Conservation (phyloP, 208 protist species). For the Phytomonas francai region DNA sequence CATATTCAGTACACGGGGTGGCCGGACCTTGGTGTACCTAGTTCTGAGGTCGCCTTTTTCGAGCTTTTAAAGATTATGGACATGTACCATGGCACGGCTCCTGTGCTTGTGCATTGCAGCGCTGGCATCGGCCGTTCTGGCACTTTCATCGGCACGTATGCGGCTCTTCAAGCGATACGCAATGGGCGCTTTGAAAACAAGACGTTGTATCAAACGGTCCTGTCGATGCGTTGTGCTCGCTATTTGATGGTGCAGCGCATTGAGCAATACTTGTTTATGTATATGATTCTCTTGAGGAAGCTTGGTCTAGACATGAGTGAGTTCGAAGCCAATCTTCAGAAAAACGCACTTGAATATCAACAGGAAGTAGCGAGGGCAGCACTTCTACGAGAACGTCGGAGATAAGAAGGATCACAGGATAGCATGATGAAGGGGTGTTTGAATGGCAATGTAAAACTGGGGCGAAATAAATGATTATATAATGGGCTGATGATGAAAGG, state of each 20-base stretch:
- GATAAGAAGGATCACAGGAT: background rate
- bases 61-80: conserved; percentile 44
- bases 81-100: conserved; percentile 7
- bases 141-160: conserved; percentile 76
- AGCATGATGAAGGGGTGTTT: background rate
- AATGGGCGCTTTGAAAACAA: conserved; percentile 20
- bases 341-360: conserved; percentile 16
- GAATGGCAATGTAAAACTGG: background rate
- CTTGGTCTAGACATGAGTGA: conserved; percentile 17
- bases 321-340: conserved; percentile 20
- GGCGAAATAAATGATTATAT: background rate
- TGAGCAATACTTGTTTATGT: conserved; percentile 84
- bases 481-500: background rate
- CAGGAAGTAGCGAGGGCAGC: background rate
- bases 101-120: conserved; percentile 81
- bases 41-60: conserved; percentile 46
- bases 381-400: background rate
- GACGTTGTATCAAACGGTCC: conserved; percentile 34
- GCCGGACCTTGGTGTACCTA: conserved; percentile 78
- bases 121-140: conserved; percentile 81
- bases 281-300: conserved; percentile 47
- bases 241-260: conserved; percentile 81
- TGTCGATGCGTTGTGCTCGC: conserved; percentile 43
- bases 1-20: conserved; percentile 81
- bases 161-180: conserved; percentile 28